Conservation (phyloP, 2,329 filamentous ascomycete genomes). For the Phoma herbarum region DNA sequence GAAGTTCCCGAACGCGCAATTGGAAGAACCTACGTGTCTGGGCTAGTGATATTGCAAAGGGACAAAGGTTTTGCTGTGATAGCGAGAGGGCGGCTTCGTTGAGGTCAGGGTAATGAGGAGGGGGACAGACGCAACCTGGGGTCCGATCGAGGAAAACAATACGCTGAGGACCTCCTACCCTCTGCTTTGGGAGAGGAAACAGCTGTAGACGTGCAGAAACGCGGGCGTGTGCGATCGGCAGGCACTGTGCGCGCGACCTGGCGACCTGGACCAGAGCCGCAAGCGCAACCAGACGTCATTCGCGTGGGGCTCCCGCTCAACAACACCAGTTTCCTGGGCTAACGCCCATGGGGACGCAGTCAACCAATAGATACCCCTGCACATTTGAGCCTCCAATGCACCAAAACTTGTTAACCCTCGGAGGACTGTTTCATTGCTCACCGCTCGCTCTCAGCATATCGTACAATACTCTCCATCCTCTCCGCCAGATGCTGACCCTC, state of each 20-base stretch:
- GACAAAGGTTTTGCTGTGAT: constrained; percentile 20
- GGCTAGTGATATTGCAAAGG: constrained; percentile 25
- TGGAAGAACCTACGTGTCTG: not conserved
- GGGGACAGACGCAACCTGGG: constrained; percentile 12
- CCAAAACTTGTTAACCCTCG: constrained; percentile 18
- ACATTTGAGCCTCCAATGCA: constrained; percentile 18
- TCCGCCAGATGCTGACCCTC: constrained; percentile 30
- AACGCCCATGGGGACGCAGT: constrained; percentile 17
- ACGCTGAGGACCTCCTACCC: constrained; percentile 31
- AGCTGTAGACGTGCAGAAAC: constrained; percentile 13
- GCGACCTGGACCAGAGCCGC: constrained; percentile 32
- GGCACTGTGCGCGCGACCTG: constrained; percentile 25
- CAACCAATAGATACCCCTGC: constrained; percentile 19
- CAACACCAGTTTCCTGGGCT: constrained; percentile 19
- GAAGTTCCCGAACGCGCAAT: not conserved
- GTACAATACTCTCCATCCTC: constrained; percentile 33
- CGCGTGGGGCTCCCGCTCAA: constrained; percentile 28
- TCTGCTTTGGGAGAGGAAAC: constrained; percentile 26
- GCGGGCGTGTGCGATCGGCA: constrained; percentile 34
- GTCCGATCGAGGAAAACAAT: constrained; percentile 13
- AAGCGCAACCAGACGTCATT: constrained; percentile 36
- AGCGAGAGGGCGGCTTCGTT: constrained; percentile 19
- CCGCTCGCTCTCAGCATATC: constrained; percentile 29
- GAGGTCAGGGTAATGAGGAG: constrained; percentile 16
- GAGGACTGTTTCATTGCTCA: constrained; percentile 22